Conservation (phyloP, 768 basidiomycete genomes). For the Dictyophora rubrovolvata region DNA sequence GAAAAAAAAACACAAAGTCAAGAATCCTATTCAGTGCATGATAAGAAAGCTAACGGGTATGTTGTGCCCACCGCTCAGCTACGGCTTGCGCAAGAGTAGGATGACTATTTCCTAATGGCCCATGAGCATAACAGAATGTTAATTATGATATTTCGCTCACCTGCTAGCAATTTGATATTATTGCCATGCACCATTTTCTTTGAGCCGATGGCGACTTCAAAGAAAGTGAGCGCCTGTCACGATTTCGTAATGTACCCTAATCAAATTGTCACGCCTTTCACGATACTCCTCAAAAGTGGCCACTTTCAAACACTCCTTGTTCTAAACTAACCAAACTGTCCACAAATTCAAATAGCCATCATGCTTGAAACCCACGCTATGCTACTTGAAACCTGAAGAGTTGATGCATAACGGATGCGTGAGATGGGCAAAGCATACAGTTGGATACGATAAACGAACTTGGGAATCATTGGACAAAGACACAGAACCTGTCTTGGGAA, state of each 20-base stretch:
- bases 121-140: neutral
- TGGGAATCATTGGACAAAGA: neutral
- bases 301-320: too few relatives aligned
- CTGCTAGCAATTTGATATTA: constrained; percentile 20
- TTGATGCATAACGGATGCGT: too few relatives aligned
- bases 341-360: too few relatives aligned
- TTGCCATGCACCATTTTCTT: constrained; percentile 16
- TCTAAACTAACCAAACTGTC: too few relatives aligned
- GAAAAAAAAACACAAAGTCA: constrained; percentile 16
- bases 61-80: constrained; percentile 87
- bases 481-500: neutral
- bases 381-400: too few relatives aligned
- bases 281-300: too few relatives aligned
- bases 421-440: too few relatives aligned
- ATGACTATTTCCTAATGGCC: constrained; percentile 80
- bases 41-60: constrained; percentile 24
- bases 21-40: constrained; percentile 41
- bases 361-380: too few relatives aligned
- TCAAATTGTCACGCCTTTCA: too few relatives aligned
- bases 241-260: too few relatives aligned
- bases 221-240: too few relatives aligned
- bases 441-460: neutral
- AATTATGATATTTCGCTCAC: neutral
- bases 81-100: constrained; percentile 93
- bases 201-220: too few relatives aligned